Base-by-base conservation (phyloP, 1,284 basidiomycete genomes). In the Sporisorium iseilematis-ciliati region DNA sequence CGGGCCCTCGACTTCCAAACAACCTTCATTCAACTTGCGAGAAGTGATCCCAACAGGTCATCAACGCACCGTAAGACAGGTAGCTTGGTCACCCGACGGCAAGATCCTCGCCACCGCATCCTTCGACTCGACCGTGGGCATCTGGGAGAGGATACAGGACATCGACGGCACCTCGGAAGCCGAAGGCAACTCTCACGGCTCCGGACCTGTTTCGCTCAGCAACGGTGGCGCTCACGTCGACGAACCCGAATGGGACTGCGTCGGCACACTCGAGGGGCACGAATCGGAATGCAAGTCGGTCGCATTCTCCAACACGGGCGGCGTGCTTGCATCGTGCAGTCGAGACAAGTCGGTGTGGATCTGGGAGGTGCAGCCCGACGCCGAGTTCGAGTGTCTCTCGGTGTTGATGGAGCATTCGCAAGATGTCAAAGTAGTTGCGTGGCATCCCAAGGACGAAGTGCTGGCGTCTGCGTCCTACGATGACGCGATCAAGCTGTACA, bases 281-380 rank as follows among this genome's bases (percentile, higher is more conserved):
- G 97, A 99, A 85, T 95, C 92, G 54, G 97, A 99, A 85, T 97
- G 95, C 88, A 99, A 99, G 88, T 90, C 91, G 76, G 92, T 98
- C 0, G 92, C 91, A 3, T 99, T 94, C 86, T 95, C 92, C 20
- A 79, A 82, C 31, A 88, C 88, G 25, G 97, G 95, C 0, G 91
- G 89, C 6, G 86, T 97, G 26, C 88, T 99, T 18, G 96, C 96
- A 7, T 95, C 92, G 78, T 97, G 95, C 84, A 93, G 92, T 79
- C 88, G 97, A 65, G 97, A 99, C 87, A 97, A 98, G 87, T 94
- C 93, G 16, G 95, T 99, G 0, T 99, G 97, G 97, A 90, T 99
- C 52, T 99, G 97, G 96, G 97, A 98, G 89, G 82, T 83, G 40
- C 91, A 93, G 78, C 93, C 93, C 8, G 93, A 97, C 43, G 81